A percentile compares a stretch with the other conserved stretches of the same genome.
Evolutionary conservation across 495 filamentous ascomycete genomes (phyloP).

Genomic region (Oidiodendron maius): DNA sequence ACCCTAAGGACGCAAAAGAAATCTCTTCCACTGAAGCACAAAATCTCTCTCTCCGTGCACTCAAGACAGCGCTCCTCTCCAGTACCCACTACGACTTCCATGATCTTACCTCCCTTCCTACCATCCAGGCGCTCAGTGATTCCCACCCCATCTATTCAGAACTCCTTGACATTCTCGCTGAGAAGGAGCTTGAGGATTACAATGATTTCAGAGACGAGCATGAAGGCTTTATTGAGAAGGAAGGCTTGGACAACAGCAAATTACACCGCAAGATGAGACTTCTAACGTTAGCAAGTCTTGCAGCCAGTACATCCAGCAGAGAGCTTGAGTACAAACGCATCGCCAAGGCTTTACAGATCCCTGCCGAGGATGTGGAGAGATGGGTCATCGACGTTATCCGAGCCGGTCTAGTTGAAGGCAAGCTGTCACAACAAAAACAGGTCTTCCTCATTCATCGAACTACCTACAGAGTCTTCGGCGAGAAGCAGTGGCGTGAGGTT

Average conservation of each 20-base stretch:
- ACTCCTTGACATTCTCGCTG: conserved; percentile 89
- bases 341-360: conserved; percentile 73
- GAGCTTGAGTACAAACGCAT: conserved; percentile 83
- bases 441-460: conserved; percentile 91
- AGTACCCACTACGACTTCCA: conserved; percentile 87
- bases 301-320: conserved; percentile 72
- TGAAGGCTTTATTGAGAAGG: conserved; percentile 70
- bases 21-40: conserved; percentile 64
- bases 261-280: conserved; percentile 89
- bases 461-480: conserved; percentile 91
- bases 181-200: conserved; percentile 89
- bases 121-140: conserved; percentile 77
- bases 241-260: conserved; percentile 53
- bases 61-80: conserved; percentile 73
- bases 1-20: conserved; percentile 52
- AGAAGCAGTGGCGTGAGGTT: conserved; percentile 97
- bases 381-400: conserved; percentile 99
- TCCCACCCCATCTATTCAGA: conserved; percentile 80
- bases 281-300: conserved; percentile 83
- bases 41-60: conserved; percentile 73
- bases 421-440: conserved; percentile 82
- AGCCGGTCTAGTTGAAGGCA: conserved; percentile 88
- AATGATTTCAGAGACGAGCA: conserved; percentile 85
- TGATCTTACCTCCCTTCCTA: conserved; percentile 79
- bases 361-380: conserved; percentile 80